Evolutionary conservation across 495 filamentous ascomycete species (phyloP).

Genomic region (Penicillium verhagenii): DNA sequence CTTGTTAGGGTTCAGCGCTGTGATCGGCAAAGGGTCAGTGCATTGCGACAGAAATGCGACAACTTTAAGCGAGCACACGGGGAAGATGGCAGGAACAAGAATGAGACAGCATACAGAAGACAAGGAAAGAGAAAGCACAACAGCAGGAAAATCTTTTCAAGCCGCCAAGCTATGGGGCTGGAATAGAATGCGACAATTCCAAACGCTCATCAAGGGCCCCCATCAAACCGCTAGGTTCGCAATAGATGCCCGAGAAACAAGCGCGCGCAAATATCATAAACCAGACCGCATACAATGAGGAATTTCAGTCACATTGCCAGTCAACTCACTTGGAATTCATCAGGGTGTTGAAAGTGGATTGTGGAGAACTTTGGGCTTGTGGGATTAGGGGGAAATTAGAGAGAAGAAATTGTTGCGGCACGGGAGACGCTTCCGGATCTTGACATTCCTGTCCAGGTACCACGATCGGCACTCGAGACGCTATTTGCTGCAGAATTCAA

Average conservation of each 20-base stretch:
- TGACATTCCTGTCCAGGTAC: neutral
- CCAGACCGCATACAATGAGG: neutral
- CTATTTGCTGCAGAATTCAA: neutral
- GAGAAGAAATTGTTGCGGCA: neutral
- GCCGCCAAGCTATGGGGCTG: slow-evolving; percentile 15
- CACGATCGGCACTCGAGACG: neutral
- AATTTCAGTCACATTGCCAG: neutral
- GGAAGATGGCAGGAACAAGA: neutral
- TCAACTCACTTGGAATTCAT: neutral
- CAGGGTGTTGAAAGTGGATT: no score
- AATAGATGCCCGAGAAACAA: neutral
- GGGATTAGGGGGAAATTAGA: neutral
- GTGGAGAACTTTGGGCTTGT: neutral
- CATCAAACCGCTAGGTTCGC: slow-evolving; percentile 3
- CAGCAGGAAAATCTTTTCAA: neutral
- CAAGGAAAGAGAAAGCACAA: neutral
- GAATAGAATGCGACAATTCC: slow-evolving; percentile 8
- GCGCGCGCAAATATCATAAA: slow-evolving; percentile 1
- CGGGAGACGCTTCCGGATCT: slow-evolving; percentile 12
- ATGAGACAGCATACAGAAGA: neutral
- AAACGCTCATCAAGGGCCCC: neutral
- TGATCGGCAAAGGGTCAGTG: neutral
- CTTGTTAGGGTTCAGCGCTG: slow-evolving; percentile 1
- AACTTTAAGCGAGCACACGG: neutral
- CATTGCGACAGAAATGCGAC: neutral